These are phyloP conservation scores for Pseudogymnoascus sp. DNA, from an alignment of 2,329 filamentous ascomycete genomes.

Conservation along the genomic window DNA sequence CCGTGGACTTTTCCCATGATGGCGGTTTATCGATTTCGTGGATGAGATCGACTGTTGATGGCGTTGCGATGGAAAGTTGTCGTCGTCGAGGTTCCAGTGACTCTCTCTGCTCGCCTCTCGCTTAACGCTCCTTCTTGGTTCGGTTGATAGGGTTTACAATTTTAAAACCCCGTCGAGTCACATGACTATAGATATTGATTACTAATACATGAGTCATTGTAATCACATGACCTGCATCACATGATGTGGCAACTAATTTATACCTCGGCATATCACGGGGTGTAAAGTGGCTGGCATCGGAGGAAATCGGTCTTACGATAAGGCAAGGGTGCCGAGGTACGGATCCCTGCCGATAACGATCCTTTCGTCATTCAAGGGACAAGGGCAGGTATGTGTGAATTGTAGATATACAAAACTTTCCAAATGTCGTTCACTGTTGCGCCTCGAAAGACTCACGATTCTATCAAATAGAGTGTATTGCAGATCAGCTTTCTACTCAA, in stretches of 20 bases:
- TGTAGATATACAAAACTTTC: not conserved
- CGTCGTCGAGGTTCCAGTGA: conserved; percentile 8
- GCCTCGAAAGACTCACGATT: not conserved
- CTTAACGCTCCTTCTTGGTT: conserved; percentile 7
- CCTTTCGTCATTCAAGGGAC: not conserved
- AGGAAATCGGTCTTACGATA: conserved; percentile 1
- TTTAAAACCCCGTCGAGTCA: not conserved
- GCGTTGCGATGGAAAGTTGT: conserved; percentile 9
- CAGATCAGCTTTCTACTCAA: not conserved
- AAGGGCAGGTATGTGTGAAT: not conserved
- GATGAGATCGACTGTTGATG: conserved; percentile 9
- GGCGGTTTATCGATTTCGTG: conserved; percentile 32
- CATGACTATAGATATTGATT: not conserved
- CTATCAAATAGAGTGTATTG: not conserved
- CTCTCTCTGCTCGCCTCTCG: conserved; percentile 7
- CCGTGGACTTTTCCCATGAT: conserved; percentile 92
- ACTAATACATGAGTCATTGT: not conserved
- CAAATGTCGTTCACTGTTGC: not conserved
- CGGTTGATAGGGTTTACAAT: conserved; percentile 8
- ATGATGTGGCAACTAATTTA: not conserved
- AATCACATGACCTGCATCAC: not conserved
- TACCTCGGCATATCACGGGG: conserved; percentile 2
- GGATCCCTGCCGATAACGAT: conserved; percentile 5
- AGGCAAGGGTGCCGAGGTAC: not conserved
- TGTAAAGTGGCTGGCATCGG: not conserved